Evolutionary conservation across 2,329 filamentous ascomycete genomes (phyloP), one percentile per base, ranked within the genome.

Genomic region (Pseudopithomyces chartarum): DNA sequence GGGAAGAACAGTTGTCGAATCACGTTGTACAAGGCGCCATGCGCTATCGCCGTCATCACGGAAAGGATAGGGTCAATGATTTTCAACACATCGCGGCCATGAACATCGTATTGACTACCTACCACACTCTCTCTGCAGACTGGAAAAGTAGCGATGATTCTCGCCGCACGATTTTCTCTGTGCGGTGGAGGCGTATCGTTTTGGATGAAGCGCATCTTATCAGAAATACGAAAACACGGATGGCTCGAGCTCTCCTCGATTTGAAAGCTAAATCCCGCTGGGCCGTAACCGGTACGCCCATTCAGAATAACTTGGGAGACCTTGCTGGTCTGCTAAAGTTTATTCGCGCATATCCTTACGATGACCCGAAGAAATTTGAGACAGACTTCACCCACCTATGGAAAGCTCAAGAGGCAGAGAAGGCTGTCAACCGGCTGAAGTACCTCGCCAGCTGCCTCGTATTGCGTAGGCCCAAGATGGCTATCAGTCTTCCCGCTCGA

Each of bases 181-280:
- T 64, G 0, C 49, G 52, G 0, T 82, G 80, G 80, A 75, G 58
- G 3, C 66, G 77, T 6, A 66, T 80, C 6, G 67, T 80, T 63
- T 76, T 87, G 0, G 80, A 82, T 11, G 84, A 86, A 66, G 80
- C 78, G 3, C 80, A 82, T 54, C 62, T 73, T 3, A 78, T 82
- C 33, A 72, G 78, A 2, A 78, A 78, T 36, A 57, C 60, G 1
- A 61, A 66, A 3, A 74, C 76, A 0, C 47, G 57, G 15, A 79
- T 76, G 61, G 68, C 56, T 38, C 52, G 49, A 11, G 59, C 57
- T 10, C 49, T 64, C 5, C 49, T 39, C 36, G 20, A 54, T 22
- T 50, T 84, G 0, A 57, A 76, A 0, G 68, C 76, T 0, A 57
- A 50, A 0, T 68, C 66, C 2, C 73, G 81, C 6, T 84, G 81